A percentile compares a stretch with the other conserved stretches of the same genome.
Evolutionary conservation across 75 land plant genomes (phyloP).

Genomic region (Adiantum capillusveneris): DNA sequence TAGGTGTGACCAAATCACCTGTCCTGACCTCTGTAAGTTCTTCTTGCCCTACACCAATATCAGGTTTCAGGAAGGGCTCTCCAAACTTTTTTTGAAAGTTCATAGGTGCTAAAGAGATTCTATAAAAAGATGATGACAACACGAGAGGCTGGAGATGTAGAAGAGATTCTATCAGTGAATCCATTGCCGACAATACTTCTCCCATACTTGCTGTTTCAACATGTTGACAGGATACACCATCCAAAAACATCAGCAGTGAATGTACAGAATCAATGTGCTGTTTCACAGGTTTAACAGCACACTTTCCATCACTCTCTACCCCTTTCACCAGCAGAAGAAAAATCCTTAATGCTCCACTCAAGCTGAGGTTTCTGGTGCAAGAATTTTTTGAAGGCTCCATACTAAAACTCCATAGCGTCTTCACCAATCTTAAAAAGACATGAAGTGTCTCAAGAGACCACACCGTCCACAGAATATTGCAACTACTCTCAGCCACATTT

Average conservation of each 20-base stretch:
- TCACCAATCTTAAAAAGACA: not conserved
- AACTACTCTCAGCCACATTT: not conserved
- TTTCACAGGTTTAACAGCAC: not conserved
- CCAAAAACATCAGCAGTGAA: constrained; percentile 1
- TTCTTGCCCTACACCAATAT: not conserved
- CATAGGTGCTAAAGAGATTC: not conserved
- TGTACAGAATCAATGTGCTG: constrained; percentile 7
- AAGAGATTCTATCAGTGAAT: not conserved
- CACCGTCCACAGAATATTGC: not conserved
- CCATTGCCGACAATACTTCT: not conserved
- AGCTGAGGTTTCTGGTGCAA: not conserved
- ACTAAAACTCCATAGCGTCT: not conserved
- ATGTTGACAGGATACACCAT: not conserved
- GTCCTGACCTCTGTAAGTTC: not conserved
- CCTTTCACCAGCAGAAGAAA: constrained; percentile 1
- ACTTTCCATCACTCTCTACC: constrained; percentile 1
- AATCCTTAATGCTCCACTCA: constrained; percentile 2
- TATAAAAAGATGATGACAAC: not conserved
- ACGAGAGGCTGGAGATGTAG: not conserved
- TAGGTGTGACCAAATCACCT: constrained; percentile 4
- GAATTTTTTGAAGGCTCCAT: not conserved
- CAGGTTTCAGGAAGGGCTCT: not conserved
- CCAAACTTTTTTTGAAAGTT: not conserved
- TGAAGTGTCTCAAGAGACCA: not conserved
- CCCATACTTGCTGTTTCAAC: not conserved